Evolutionary conservation across 2,329 filamentous ascomycete genomes (phyloP), one percentile per base, ranked within the genome.

Genomic region (Atkinsonella texensis): DNA sequence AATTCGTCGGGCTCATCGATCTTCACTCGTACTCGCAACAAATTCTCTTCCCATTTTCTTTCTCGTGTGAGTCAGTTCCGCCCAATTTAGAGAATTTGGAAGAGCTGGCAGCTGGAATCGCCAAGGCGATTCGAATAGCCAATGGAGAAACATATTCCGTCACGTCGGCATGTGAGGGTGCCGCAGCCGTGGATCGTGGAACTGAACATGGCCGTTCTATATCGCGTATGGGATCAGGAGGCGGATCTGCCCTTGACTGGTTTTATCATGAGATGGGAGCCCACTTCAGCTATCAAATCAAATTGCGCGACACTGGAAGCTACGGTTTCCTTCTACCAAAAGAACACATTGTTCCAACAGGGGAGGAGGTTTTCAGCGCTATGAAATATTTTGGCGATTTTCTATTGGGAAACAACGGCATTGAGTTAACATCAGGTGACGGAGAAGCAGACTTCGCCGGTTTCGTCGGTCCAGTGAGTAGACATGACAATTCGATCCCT

Each of bases 21-120:
- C 75, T 97, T 28, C 93, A 98, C 68, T 91, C 88, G 1, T 98
- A 97, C 67, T 94, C 89, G 0, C 90, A 98, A 69, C 87, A 96
- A 68, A 84, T 98, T 20, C 75, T 97, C 9, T 96, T 93, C 64
- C 93, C 93, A 0, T 97, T 90, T 65, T 84, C 87, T 5, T 95
- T 88, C 68, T 87, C 87, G 12, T 98, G 93, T 72, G 71, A 74
- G 6, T 75, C 79, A 5, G 74, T 83, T 31, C 91, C 93, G 12
- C 90, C 91, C 0, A 89, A 89, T 39, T 73, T 93, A 15, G 93
- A 98, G 68, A 95, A 94, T 60, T 77, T 98, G 1, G 82, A 95
- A 67, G 93, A 98, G 67, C 77, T 97, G 17, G 93, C 84, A 1
- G 77, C 89, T 52, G 91, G 90, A 28, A 76, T 98, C 31, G 85